A percentile compares a stretch with the other conserved stretches of the same genome.
Evolutionary conservation across 768 basidiomycete genomes (phyloP).

Genomic region (Psilocybe cyanescens): DNA sequence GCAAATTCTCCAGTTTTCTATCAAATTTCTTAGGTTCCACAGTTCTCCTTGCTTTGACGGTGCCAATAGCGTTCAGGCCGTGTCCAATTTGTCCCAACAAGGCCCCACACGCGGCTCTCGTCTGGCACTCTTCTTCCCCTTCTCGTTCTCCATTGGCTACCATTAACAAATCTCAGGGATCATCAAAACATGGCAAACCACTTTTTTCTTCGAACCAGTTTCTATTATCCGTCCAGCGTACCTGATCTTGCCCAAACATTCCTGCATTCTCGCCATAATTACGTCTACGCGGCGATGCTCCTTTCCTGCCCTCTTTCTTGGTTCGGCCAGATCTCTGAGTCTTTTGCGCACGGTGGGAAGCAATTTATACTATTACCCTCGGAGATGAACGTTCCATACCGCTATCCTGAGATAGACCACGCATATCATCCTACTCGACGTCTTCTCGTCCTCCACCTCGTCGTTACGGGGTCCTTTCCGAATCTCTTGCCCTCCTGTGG

Average conservation of each 20-base stretch:
- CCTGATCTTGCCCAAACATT: constrained; percentile 19
- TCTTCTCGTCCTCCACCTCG: neutral
- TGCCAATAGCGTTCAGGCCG: constrained; percentile 19
- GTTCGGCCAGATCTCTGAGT: neutral
- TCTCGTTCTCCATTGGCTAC: constrained; percentile 15
- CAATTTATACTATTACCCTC: constrained; percentile 24
- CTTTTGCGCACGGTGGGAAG: neutral
- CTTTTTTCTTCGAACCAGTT: constrained; percentile 12
- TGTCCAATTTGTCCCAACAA: constrained; percentile 6
- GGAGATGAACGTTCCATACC: constrained; percentile 39
- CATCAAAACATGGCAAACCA: constrained; percentile 15
- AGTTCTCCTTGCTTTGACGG: constrained; percentile 6
- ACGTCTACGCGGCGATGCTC: neutral
- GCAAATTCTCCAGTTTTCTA: neutral
- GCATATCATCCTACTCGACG: constrained; percentile 1
- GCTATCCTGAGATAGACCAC: constrained; percentile 10
- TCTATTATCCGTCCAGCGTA: constrained; percentile 10
- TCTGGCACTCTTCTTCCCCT: constrained; percentile 25
- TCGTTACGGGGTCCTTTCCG: constrained; percentile 8
- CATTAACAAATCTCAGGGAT: constrained; percentile 20
- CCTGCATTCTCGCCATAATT: neutral
- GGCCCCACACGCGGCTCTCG: constrained; percentile 27
- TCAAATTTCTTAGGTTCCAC: constrained; percentile 1
- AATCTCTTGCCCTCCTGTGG: neutral
- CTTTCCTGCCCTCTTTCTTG: neutral